Evolutionary conservation across 2,329 filamentous ascomycete genomes (phyloP).

Genomic region (Claviceps sp.): DNA sequence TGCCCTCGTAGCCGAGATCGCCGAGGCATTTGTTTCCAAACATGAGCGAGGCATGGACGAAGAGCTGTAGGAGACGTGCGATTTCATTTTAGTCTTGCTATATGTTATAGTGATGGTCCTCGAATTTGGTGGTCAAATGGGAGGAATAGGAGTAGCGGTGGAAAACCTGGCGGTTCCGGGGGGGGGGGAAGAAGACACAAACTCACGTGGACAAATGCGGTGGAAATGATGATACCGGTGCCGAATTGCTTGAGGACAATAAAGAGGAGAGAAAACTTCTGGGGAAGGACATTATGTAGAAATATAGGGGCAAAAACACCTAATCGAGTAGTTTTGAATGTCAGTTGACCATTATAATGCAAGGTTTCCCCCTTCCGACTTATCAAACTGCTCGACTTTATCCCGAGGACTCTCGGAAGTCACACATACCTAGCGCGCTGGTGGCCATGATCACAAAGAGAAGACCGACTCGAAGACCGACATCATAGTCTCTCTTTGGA

Average conservation of each 20-base stretch:
- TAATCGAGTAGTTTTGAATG: constrained; percentile 6
- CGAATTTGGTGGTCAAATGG: too few species aligned
- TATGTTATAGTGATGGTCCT: neutral
- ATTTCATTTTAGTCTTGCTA: constrained; percentile 1
- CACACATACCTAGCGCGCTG: constrained; percentile 44
- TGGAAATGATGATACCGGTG: constrained; percentile 59
- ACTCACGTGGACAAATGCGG: constrained; percentile 53
- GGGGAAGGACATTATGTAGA: constrained; percentile 41
- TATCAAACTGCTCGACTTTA: too few species aligned
- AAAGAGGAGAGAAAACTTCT: constrained; percentile 36
- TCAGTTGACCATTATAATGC: neutral
- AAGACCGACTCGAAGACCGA: constrained; percentile 54
- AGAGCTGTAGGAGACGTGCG: constrained; percentile 35
- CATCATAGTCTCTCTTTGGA: constrained; percentile 45
- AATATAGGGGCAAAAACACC: constrained; percentile 55
- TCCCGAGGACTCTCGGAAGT: neutral
- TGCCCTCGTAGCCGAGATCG: constrained; percentile 52
- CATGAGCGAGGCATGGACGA: constrained; percentile 61
- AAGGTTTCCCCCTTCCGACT: neutral
- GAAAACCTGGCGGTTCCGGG: neutral
- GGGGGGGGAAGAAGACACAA: neutral
- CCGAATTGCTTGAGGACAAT: constrained; percentile 60
- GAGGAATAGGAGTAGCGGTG: neutral
- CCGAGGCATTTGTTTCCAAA: constrained; percentile 58
- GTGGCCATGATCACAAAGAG: constrained; percentile 59